Evolutionary conservation across 441 rosid species (phyloP).

Genomic region (Gossypium schwendimanii): DNA sequence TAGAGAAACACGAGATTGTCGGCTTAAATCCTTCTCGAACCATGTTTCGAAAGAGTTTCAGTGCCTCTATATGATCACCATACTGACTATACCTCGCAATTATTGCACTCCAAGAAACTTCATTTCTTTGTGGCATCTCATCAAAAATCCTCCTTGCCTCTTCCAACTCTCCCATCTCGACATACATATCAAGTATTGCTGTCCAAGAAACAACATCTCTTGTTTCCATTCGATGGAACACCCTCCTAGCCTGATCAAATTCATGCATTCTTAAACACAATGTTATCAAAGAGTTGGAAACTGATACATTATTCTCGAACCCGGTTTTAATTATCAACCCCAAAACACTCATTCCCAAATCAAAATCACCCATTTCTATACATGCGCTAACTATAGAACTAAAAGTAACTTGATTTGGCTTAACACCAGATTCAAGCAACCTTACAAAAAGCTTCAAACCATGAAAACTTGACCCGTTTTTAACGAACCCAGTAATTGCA

Average conservation of each 20-base stretch:
- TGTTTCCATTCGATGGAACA: conserved; percentile 38
- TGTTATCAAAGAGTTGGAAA: conserved; percentile 49
- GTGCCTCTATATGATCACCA: conserved; percentile 42
- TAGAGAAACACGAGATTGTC: conserved; percentile 33
- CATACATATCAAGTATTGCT: conserved; percentile 40
- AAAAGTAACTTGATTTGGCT: conserved; percentile 46
- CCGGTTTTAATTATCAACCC: conserved; percentile 46
- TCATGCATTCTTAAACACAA: conserved; percentile 41
- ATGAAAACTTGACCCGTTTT: conserved; percentile 33
- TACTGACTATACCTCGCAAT: conserved; percentile 47
- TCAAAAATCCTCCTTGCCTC: conserved; percentile 47
- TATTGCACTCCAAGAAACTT: conserved; percentile 39
- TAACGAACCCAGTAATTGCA: conserved; percentile 44
- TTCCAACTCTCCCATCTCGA: conserved; percentile 30
- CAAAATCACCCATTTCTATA: conserved; percentile 25
- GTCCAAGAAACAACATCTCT: conserved; percentile 62
- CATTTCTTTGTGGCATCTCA: conserved; percentile 47
- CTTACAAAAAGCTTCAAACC: conserved; percentile 40
- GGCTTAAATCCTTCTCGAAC: conserved; percentile 30
- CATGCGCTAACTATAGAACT: conserved; percentile 43
- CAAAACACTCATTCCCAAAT: conserved; percentile 34
- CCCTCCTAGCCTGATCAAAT: conserved; percentile 27
- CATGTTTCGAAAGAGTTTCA: conserved; percentile 39
- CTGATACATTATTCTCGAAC: conserved; percentile 34
- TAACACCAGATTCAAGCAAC: conserved; percentile 34